Evolutionary conservation across 352 stramenopile species (phyloP), one percentile per base, ranked within the genome.

Genomic region (Globisporangium nodosum): DNA sequence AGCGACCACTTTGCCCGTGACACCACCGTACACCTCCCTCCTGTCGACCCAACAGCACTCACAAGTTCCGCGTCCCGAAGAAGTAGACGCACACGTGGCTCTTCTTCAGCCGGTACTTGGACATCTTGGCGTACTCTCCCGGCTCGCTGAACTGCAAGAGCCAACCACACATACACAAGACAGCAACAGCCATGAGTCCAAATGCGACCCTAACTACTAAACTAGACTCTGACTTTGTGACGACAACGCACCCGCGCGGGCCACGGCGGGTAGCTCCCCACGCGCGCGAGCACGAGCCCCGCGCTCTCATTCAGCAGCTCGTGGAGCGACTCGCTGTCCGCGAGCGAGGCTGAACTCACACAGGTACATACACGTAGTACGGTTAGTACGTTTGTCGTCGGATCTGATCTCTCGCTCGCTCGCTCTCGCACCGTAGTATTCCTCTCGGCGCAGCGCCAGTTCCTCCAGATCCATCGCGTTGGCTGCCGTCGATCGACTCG

Each of bases 11-110:
- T 3, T 42, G 11, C 1, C 7, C 37, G 35, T 8, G 35, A 15
- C 9, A 18, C 1, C 37, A 42, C 12, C 5, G 37, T 18, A 5
- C 12, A 4, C 37, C 37, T 42, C 11, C 13, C 37, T 42, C 37
- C 5, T 9, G 9, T 42, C 13, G 35, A 11, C 11, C 7, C 4
- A 42, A 3, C 37, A 42, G 0, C 3, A 86, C 82, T 66, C 79
- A 94, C 85, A 92, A 94, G 68, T 94, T 94, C 24, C 82, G 76
- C 20, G 81, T 89, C 40, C 85, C 85, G 47, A 92, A 94, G 62
- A 94, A 94, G 52, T 92, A 94, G 33, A 94, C 85, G 33, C 85
- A 94, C 1, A 81, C 67, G 61, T 90, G 79, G 9, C 78, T 80
- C 52, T 88, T 88, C 61, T 91, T 92, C 24, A 65, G 69, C 21